Evolutionary conservation across 176 grass and related monocot species (phyloP), one percentile per base, ranked within the genome.

Genomic region (Paspalum vaginatum): DNA sequence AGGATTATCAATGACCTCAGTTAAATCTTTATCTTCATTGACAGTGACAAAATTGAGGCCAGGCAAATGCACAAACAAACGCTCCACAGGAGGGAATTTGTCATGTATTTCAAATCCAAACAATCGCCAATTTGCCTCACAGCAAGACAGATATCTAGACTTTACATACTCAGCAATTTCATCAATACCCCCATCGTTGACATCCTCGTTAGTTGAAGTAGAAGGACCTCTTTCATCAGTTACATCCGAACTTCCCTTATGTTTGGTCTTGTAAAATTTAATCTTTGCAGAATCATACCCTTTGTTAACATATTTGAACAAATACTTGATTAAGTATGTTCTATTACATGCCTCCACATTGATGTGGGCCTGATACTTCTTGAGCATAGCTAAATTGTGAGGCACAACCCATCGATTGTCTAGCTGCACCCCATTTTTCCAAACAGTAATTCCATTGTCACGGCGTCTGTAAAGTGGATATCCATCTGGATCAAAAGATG

Each of bases 291-390:
- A 61, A 1, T 77, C 74, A 22, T 32, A 26, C 0, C 57, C 74
- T 32, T 77, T 77, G 4, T 60, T 61, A 0, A 27, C 39, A 27
- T 77, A 62, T 0, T 77, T 77, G 9, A 77, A 77, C 1, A 77
- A 38, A 17, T 77, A 77, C 14, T 77, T 77, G 0, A 61, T 9
- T 0, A 77, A 2, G 1, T 48, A 47, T 1, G 57, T 26, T 6
- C 32, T 45, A 10, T 75, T 75, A 1, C 72, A 75, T 0, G 18
- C 20, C 1, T 75, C 53, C 2, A 59, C 39, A 44, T 44, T 43
- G 0, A 58, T 44, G 24, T 58, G 72, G 0, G 37, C 37, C 3
- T 75, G 72, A 5, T 58, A 61, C 6, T 76, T 76, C 17, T 76
- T 76, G 0, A 76, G 3, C 0, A 24, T 40, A 2, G 4, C 4